Evolutionary conservation across 306 rosid species (phyloP).

Genomic region (Urtica urens): DNA sequence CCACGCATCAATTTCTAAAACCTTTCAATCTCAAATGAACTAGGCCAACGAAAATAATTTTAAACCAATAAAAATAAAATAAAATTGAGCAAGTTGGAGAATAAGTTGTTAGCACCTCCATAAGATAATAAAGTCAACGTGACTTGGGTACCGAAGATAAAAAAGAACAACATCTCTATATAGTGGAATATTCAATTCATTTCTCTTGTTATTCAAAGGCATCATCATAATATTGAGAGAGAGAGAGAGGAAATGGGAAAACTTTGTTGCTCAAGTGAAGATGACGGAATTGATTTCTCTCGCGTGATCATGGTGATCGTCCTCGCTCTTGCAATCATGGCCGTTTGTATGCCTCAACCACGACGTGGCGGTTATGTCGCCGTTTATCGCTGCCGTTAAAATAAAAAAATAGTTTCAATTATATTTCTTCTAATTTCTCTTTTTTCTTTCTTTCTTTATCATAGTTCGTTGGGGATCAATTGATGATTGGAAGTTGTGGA

Average conservation of each 20-base stretch:
- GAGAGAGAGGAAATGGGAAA: conserved; percentile 7
- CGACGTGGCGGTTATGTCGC: neutral
- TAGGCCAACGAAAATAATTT: neutral
- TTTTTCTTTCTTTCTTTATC: neutral
- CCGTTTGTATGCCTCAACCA: conserved; percentile 8
- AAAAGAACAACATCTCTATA: neutral
- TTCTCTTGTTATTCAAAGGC: neutral
- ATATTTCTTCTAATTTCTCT: no score
- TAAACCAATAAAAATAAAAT: neutral
- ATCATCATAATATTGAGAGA: neutral
- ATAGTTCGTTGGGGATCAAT: neutral
- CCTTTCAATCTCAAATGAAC: neutral
- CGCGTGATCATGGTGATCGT: conserved; percentile 16
- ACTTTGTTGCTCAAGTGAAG: conserved; percentile 15
- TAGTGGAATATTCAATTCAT: neutral
- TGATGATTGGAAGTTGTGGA: no score
- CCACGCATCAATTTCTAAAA: neutral
- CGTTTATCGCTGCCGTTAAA: conserved; percentile 9
- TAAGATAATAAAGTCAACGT: conserved; percentile 1
- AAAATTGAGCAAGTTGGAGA: neutral
- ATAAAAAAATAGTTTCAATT: no score
- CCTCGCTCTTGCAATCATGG: conserved; percentile 12
- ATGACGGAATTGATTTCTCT: conserved; percentile 5
- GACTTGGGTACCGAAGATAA: neutral
- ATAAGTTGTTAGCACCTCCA: neutral